Base-by-base conservation (phyloP, 2,329 filamentous ascomycete genomes). In the Dactylonectria estremocensis region DNA sequence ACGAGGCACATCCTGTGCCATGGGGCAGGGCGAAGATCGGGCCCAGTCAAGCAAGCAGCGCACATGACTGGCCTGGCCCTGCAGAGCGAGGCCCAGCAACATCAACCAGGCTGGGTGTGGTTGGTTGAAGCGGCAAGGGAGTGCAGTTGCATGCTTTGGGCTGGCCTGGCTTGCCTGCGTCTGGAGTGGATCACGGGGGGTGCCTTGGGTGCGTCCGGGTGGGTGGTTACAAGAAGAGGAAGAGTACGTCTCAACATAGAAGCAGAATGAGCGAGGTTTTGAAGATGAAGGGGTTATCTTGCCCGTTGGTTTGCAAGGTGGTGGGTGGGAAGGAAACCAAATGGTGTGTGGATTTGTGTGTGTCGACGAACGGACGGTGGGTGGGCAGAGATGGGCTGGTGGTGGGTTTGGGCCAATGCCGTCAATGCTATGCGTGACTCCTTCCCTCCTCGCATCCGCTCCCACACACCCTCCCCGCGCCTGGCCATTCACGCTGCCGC, bases 321-420 rank as follows among this genome's bases (percentile, higher is more conserved):
- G 56, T 54, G 54, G 46, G 53, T 64, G 53, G 46, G 40, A 57
- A 24, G 22, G 48, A 46, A 22, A 58, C 18, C 37, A 22, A 33
- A 48, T 60, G 50, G 50, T 56, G 55, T 55, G 61, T 55, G 56
- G 55, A 48, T 13, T 37, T 37, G 52, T 53, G 50, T 33, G 49
- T 53, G 50, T 52, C 48, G 53, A 63, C 45, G 60, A 56, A 49
- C 50, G 33, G 50, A 54, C 49, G 50, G 59, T 49, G 61, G 55
- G 61, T 65, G 63, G 63, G 63, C 33, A 58, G 61, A 53, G 37
- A 64, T 64, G 61, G 61, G 61, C 54, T 64, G 61, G 61, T 64
- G 58, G 49, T 53, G 22, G 46, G 45, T 59, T 59, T 48, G 56
- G 54, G 56, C 62, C 49, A 60, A 55, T 50, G 50, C 56, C 40